Evolutionary conservation across 441 rosid genomes (phyloP), one percentile per base, ranked within the genome.

Genomic region (Mallotus japonicus): DNA sequence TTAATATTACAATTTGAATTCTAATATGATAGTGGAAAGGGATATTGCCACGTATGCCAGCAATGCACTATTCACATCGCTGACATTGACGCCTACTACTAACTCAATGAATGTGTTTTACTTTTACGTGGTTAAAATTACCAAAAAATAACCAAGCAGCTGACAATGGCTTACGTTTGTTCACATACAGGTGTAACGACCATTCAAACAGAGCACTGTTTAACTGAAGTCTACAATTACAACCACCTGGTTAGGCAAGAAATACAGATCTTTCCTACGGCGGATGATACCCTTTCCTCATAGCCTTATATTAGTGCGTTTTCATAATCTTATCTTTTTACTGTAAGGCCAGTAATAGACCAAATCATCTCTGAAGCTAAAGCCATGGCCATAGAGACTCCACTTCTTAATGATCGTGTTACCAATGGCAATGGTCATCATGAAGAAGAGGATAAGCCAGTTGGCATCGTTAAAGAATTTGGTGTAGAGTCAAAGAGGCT

Each of bases 401-500:
- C 88, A 7, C 87, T 85, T 56, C 83, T 83, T 22, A 19, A 13
- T 44, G 44, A 28, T 67, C 62, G 32, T 4, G 6, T 2, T 14
- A 58, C 24, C 75, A 62, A 62, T 54, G 79, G 73, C 42, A 65
- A 66, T 54, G 79, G 73, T 40, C 11, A 61, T 5, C 22, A 40
- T 8, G 67, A 69, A 46, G 51, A 50, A 12, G 71, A 69, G 44
- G 53, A 51, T 9, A 76, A 73, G 55, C 53, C 34, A 20, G 59
- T 0, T 10, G 57, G 62, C 49, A 6, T 65, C 20, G 77, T 81
- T 5, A 83, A 59, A 76, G 90, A 87, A 75, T 87, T 91, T 46
- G 81, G 89, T 0, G 16, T 69, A 37, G 98, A 93, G 76, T 93
- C 97, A 0, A 85, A 78, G 76, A 80, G 85, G 83, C 86, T 93